phyloP scores from a whole-genome alignment of 1,284 basidiomycete genomes.

The Rhodotorula sp. region DNA sequence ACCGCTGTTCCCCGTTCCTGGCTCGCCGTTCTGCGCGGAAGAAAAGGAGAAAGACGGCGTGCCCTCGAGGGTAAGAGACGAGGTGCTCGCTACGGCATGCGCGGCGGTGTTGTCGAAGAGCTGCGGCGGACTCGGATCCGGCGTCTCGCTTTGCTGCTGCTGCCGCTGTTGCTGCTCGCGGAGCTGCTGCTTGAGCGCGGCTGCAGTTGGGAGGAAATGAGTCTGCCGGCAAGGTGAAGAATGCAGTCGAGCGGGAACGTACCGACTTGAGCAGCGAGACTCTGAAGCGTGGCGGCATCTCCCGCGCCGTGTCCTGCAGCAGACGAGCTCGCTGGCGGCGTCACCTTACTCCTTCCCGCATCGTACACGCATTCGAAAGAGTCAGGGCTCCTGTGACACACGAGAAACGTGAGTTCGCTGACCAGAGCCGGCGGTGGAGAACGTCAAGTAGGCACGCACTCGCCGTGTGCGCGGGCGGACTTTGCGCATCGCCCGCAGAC shows the following conservation, averaged over 20 bases:
- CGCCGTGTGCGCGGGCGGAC: conserved; percentile 10
- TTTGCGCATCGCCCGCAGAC: conserved; percentile 7
- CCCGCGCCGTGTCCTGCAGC: too few relatives aligned
- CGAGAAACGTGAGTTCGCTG: neutral
- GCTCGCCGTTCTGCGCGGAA: too few relatives aligned
- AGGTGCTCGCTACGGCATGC: neutral
- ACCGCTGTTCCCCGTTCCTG: neutral
- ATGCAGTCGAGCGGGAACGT: neutral
- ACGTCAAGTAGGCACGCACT: neutral
- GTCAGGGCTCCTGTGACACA: conserved; percentile 7
- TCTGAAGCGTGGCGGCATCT: neutral
- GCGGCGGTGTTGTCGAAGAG: neutral
- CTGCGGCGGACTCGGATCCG: neutral
- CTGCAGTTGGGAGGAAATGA: neutral
- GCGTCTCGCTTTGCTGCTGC: too few relatives aligned
- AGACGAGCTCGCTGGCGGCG: too few relatives aligned
- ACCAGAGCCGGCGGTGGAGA: neutral
- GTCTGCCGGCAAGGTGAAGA: neutral
- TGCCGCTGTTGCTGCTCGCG: neutral
- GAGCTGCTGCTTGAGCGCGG: conserved; percentile 17
- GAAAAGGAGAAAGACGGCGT: too few relatives aligned
- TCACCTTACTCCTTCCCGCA: neutral
- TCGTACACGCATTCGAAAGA: conserved; percentile 15
- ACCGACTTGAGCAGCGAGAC: conserved; percentile 13
- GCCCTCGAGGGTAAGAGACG: neutral